A percentile compares a stretch with the other conserved stretches of the same genome.
These are phyloP conservation scores for Talaromyces sp. DNA, from an alignment of 2,329 filamentous ascomycete species.

Conservation along the genomic window DNA sequence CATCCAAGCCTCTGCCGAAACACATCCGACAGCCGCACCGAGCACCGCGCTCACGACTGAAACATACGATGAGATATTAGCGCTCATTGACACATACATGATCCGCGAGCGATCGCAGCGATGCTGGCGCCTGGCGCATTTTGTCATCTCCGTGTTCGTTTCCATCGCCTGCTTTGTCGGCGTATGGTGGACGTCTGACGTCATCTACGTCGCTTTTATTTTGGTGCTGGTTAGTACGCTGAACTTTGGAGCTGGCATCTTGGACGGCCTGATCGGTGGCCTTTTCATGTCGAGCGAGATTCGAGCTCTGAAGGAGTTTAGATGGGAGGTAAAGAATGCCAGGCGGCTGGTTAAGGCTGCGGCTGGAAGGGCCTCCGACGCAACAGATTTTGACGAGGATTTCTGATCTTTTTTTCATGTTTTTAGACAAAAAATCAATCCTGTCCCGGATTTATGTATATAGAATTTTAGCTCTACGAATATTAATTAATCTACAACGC, in stretches of 20 bases:
- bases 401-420: background rate
- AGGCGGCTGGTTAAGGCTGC: conserved; percentile 25
- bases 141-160: conserved; percentile 60
- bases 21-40: conserved; percentile 15
- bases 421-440: background rate
- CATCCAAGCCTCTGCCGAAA: conserved; percentile 2
- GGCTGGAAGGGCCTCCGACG: background rate
- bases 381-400: background rate
- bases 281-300: conserved; percentile 84
- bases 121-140: conserved; percentile 67
- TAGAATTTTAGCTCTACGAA: background rate
- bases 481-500: background rate
- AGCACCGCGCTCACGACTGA: conserved; percentile 37
- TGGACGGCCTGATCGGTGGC: conserved; percentile 81
- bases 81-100: conserved; percentile 63
- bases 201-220: conserved; percentile 72
- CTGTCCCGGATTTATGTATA: background rate
- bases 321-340: conserved; percentile 81
- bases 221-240: conserved; percentile 76
- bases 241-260: conserved; percentile 65
- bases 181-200: conserved; percentile 69
- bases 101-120: conserved; percentile 67
- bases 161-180: conserved; percentile 71
- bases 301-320: conserved; percentile 78
- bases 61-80: conserved; percentile 68